These are phyloP conservation scores for Mentha longifolia DNA, from an alignment of 257 asterid species.

Conservation along the genomic window DNA sequence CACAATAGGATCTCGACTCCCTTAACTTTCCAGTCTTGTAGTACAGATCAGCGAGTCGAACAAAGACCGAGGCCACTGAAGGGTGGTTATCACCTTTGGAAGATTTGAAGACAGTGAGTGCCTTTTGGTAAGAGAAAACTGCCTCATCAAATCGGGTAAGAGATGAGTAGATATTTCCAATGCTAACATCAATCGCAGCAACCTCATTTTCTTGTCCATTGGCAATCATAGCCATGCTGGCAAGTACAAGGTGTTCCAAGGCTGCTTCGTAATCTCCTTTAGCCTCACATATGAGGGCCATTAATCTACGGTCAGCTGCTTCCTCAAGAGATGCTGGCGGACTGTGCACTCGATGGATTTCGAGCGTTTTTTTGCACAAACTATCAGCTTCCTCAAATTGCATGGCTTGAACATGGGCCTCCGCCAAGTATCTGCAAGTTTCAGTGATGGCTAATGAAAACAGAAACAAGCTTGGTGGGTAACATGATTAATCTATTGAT, in stretches of 20 bases:
- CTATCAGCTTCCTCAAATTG: conserved; percentile 93
- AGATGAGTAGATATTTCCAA: conserved; percentile 89
- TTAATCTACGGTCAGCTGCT: conserved; percentile 96
- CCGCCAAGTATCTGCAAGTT: conserved; percentile 81
- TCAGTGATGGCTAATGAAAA: conserved; percentile 13
- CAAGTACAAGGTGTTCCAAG: conserved; percentile 95
- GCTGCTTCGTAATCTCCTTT: conserved; percentile 93
- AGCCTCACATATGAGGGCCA: conserved; percentile 98
- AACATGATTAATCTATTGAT: not conserved
- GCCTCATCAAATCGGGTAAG: conserved; percentile 96
- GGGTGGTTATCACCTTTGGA: conserved; percentile 97
- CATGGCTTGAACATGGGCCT: conserved; percentile 98
- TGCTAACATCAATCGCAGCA: conserved; percentile 94
- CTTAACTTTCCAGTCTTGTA: conserved; percentile 91
- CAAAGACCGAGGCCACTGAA: conserved; percentile 92
- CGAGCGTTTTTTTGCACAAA: conserved; percentile 87
- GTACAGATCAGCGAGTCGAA: conserved; percentile 86
- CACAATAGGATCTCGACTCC: conserved; percentile 94
- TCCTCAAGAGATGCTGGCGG: conserved; percentile 99
- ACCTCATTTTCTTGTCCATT: conserved; percentile 92
- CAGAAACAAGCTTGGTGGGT: conserved; percentile 5
- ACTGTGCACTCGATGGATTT: conserved; percentile 95
- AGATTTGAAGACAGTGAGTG: conserved; percentile 96
- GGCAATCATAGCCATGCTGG: conserved; percentile 99
- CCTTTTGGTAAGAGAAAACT: conserved; percentile 97